Percentiles rank a stretch among this genome's conserved stretches.
These are phyloP conservation scores for Halenospora varia DNA, from an alignment of 495 filamentous ascomycete species.

Conservation along the genomic window DNA sequence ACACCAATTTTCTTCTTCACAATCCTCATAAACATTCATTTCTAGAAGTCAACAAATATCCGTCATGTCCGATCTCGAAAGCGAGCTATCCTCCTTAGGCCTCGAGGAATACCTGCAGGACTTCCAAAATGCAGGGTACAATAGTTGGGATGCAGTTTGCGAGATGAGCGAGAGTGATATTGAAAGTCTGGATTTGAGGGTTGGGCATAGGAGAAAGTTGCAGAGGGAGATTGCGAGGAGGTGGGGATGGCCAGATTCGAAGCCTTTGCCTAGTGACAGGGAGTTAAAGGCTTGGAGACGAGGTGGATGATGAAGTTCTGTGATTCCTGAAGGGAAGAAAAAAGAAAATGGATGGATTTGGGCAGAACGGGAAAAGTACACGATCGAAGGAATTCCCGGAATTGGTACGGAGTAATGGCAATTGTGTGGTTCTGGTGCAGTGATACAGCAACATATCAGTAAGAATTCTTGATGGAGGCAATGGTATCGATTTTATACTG, in stretches of 20 bases:
- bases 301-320: too few species aligned
- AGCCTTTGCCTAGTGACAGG: not conserved
- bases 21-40: not conserved
- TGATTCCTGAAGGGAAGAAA: too few species aligned
- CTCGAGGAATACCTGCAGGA: not conserved
- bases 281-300: not conserved
- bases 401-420: too few species aligned
- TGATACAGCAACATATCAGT: too few species aligned
- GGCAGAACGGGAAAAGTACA: too few species aligned
- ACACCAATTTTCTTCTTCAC: not conserved
- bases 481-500: too few species aligned
- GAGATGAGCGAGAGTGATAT: not conserved
- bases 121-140: not conserved
- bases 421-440: too few species aligned
- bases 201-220: conserved; percentile 24
- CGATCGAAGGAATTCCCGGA: too few species aligned
- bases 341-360: too few species aligned
- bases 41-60: not conserved
- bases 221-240: conserved; percentile 24
- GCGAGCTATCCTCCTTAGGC: too few species aligned
- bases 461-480: too few species aligned
- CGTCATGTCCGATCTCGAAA: not conserved
- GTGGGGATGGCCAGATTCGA: not conserved
- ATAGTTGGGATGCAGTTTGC: not conserved
- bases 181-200: conserved; percentile 6